Evolutionary conservation across 768 basidiomycete species (phyloP), one percentile per base, ranked within the genome.

Genomic region (Peribolospora kevripleyi): DNA sequence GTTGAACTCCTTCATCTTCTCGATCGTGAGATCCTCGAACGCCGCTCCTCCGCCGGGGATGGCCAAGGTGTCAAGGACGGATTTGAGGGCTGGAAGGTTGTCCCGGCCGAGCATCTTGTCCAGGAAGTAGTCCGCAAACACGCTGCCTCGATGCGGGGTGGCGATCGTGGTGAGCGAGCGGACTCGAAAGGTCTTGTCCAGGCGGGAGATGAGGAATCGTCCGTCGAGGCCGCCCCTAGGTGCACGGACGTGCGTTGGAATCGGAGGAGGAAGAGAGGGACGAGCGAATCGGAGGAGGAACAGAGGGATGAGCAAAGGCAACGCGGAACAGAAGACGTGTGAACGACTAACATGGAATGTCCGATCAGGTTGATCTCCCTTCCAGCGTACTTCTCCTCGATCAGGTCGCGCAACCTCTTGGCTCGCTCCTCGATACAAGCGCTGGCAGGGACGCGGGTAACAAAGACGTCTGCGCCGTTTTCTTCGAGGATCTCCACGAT

Each of bases 41-140:
- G 93, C 93, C 59, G 78, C 80, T 6, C 93, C 93, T 60, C 95
- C 90, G 7, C 93, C 93, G 1, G 85, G 84, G 7, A 90, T 84
- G 56, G 84, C 91, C 6, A 93, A 65, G 7, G 62, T 61, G 59
- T 87, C 82, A 25, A 98, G 75, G 5, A 71, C 52, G 0, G 65
- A 61, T 10, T 73, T 51, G 42, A 74, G 57, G 1, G 69, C 60
- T 1, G 73, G 70, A 4, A 74, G 65, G 36, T 69, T 67, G 9
- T 63, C 64, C 61, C 65, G 59, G 14, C 69, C 68, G 36, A 70
- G 59, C 42, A 71, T 53, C 50, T 68, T 64, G 42, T 69, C 65
- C 49, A 91, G 74, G 65, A 90, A 84, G 66, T 86, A 84, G 65
- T 91, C 83, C 1, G 91, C 91, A 61, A 97, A 95, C 1, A 81